Percentiles rank a stretch among this genome's conserved stretches.
phyloP scores from a whole-genome alignment of 106 monocot genomes.

The Triglochin maritima region DNA sequence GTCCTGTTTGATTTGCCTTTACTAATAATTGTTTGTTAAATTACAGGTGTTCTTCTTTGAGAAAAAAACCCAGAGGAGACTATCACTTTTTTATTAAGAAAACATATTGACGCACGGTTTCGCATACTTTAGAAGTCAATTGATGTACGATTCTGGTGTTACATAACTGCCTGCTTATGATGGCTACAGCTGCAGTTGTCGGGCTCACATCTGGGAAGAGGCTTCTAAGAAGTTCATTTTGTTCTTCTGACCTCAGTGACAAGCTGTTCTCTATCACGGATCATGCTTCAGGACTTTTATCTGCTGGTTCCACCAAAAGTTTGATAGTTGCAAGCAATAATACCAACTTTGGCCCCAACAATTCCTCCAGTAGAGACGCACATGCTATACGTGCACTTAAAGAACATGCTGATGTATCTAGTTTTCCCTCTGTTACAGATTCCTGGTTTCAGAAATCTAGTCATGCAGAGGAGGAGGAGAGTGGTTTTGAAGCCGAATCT shows the following conservation, averaged over 20 bases:
- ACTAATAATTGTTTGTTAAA: neutral
- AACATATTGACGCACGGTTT: neutral
- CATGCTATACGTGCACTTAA: constrained; percentile 46
- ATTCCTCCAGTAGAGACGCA: constrained; percentile 26
- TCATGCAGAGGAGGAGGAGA: constrained; percentile 16
- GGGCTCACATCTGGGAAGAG: constrained; percentile 71
- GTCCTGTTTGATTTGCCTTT: neutral
- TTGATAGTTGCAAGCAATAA: constrained; percentile 31
- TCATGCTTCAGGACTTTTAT: constrained; percentile 25
- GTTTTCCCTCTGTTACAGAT: constrained; percentile 21
- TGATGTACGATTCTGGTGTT: neutral
- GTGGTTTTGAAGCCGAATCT: constrained; percentile 34
- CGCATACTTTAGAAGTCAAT: neutral
- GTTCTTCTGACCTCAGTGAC: constrained; percentile 48
- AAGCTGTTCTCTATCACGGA: constrained; percentile 36
- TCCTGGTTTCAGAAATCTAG: constrained; percentile 16
- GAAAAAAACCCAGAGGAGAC: neutral
- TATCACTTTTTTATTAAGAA: neutral
- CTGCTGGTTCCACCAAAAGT: constrained; percentile 19
- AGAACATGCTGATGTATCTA: constrained; percentile 28
- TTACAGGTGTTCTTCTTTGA: neutral
- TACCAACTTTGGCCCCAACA: constrained; percentile 34
- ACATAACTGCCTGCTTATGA: constrained; percentile 3
- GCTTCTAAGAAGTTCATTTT: constrained; percentile 62
- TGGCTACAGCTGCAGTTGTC: constrained; percentile 69